Percentiles rank a stretch among this genome's conserved stretches.
Evolutionary conservation across 2,329 filamentous ascomycete species (phyloP).

Genomic region (Scedosporium apiospermum): DNA sequence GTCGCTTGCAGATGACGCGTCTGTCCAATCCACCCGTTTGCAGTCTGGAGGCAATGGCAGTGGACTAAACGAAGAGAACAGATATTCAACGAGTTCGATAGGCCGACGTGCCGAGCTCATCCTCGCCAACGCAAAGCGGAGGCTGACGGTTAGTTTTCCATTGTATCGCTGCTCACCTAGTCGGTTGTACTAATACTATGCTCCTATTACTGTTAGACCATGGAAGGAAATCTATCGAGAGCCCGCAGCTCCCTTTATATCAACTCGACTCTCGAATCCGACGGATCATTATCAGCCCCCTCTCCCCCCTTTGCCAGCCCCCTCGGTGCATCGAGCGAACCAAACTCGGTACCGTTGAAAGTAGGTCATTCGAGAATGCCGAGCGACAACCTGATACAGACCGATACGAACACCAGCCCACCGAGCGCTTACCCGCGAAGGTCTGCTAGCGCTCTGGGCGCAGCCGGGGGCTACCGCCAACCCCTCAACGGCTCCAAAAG

Average conservation of each 20-base stretch:
- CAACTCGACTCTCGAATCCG: constrained; percentile 29
- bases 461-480: constrained; percentile 48
- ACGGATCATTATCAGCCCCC: constrained; percentile 35
- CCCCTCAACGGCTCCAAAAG: constrained; percentile 33
- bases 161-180: neutral
- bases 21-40: constrained; percentile 18
- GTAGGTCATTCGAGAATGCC: constrained; percentile 47
- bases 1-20: constrained; percentile 39
- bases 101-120: constrained; percentile 83
- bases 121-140: constrained; percentile 81
- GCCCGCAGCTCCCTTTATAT: constrained; percentile 60
- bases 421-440: constrained; percentile 33
- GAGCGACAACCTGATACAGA: constrained; percentile 41
- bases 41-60: constrained; percentile 17
- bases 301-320: constrained; percentile 38
- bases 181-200: neutral
- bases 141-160: constrained; percentile 61
- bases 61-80: constrained; percentile 38
- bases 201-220: constrained; percentile 48
- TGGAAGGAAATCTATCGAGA: constrained; percentile 83
- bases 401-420: constrained; percentile 13
- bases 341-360: constrained; percentile 16
- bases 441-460: constrained; percentile 55
- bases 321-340: constrained; percentile 9
- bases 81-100: constrained; percentile 63